These are phyloP conservation scores for Sungouiozyma ichnusensis DNA, from an alignment of 805 yeast species.

Conservation along the genomic window DNA sequence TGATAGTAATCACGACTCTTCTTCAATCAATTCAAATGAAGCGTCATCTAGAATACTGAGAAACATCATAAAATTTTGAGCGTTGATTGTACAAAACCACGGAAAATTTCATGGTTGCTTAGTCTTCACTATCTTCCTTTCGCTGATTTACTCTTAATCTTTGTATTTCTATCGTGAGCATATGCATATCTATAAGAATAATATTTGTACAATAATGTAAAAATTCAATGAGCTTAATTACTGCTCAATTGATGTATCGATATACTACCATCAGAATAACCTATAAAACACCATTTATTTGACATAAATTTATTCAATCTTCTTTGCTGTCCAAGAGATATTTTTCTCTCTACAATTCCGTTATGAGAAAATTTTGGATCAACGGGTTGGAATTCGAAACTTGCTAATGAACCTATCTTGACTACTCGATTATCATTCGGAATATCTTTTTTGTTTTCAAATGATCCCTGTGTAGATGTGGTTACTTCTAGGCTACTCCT, in stretches of 20 bases:
- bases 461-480: slow-evolving; percentile 20
- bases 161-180: neutral
- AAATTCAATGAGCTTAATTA: no score
- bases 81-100: neutral
- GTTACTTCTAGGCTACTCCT: slow-evolving; percentile 16
- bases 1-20: neutral
- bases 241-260: slow-evolving; percentile 8
- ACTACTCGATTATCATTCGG: neutral
- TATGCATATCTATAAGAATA: neutral
- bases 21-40: neutral
- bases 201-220: neutral
- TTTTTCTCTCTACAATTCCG: neutral
- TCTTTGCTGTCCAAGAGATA: slow-evolving; percentile 11
- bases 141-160: neutral
- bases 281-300: slow-evolving; percentile 23
- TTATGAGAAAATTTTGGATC: neutral
- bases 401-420: slow-evolving; percentile 5
- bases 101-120: neutral
- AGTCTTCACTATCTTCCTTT: neutral
- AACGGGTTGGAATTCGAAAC: slow-evolving; percentile 1
- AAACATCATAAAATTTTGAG: slow-evolving; percentile 4
- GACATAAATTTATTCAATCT: slow-evolving; percentile 9
- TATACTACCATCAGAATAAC: slow-evolving; percentile 26
- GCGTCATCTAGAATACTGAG: slow-evolving; percentile 3
- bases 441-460: slow-evolving; percentile 3